Evolutionary conservation across 495 filamentous ascomycete species (phyloP), one percentile per base, ranked within the genome.

Genomic region (Penicillium canescens): DNA sequence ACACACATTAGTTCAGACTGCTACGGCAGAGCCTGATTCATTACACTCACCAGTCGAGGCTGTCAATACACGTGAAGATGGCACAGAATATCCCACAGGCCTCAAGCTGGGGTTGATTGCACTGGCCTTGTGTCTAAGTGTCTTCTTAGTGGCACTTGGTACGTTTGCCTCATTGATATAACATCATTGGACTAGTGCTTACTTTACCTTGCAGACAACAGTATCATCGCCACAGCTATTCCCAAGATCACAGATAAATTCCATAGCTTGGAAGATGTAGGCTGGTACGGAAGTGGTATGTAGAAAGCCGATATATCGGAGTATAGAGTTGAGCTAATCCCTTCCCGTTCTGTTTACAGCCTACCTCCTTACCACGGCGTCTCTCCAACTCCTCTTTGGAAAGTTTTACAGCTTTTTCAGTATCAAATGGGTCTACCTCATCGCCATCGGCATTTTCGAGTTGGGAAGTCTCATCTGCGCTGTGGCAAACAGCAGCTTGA

Each of bases 391-490:
- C 3, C 57, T 87, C 14, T 56, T 43, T 26, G 63, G 63, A 50
- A 57, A 61, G 48, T 28, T 61, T 3, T 52, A 87, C 65, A 78
- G 73, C 12, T 81, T 85, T 67, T 84, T 82, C 63, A 69, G 69
- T 39, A 74, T 85, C 50, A 87, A 86, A 69, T 78, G 62, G 63
- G 71, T 80, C 11, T 92, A 82, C 67, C 69, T 92, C 1, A 56
- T 59, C n/a, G 83, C 83, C 48, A 80, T 91, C 56, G 61, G 65
- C 48, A 63, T 93, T 54, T 93, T 93, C 63, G 89, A 91, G 54
- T 53, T 90, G 36, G 90, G 90, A 14, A 85, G 79, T 34, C 67
- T 88, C 12, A 73, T 93, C 54, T 92, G 88, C 61, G 89, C 80
- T 16, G 80, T 82, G 1, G 86, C 90, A 2, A 83, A 85, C 8